phyloP scores from a whole-genome alignment of 495 filamentous ascomycete species.

The Glutinoglossum americanum region DNA sequence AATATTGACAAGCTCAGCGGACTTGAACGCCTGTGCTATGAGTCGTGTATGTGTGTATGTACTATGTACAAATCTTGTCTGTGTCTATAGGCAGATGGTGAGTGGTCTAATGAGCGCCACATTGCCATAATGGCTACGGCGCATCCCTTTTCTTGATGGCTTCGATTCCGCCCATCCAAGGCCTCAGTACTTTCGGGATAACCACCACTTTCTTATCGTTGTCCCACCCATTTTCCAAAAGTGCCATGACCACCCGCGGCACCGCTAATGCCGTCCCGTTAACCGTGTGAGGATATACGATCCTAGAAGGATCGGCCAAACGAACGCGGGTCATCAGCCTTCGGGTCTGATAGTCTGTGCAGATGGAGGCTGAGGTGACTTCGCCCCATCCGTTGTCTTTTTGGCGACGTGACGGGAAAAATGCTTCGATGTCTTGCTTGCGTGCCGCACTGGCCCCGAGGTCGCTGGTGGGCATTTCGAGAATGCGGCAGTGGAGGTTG shows the following conservation, averaged over 20 bases:
- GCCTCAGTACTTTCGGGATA: slow-evolving; percentile 54
- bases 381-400: slow-evolving; percentile 78
- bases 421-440: slow-evolving; percentile 85
- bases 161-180: slow-evolving; percentile 61
- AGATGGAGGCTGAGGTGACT: slow-evolving; percentile 74
- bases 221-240: slow-evolving; percentile 88
- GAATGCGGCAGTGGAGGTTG: slow-evolving; percentile 62
- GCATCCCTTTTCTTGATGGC: slow-evolving; percentile 27
- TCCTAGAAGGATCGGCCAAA: slow-evolving; percentile 16
- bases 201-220: slow-evolving; percentile 37
- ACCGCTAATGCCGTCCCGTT: slow-evolving; percentile 91
- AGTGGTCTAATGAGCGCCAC: too few species aligned
- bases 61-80: too few species aligned
- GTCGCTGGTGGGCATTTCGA: slow-evolving; percentile 81
- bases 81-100: too few species aligned
- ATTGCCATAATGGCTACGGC: not conserved
- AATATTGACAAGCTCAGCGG: too few species aligned
- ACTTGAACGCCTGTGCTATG: too few species aligned
- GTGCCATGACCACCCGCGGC: slow-evolving; percentile 66
- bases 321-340: slow-evolving; percentile 52
- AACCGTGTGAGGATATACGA: slow-evolving; percentile 47
- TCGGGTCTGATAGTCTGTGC: slow-evolving; percentile 83
- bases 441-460: slow-evolving; percentile 69
- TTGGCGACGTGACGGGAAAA: slow-evolving; percentile 61
- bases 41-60: too few species aligned